A percentile compares a stretch with the other conserved stretches of the same genome.
These are phyloP conservation scores for Curvularia lunata DNA, from an alignment of 2,329 filamentous ascomycete species.

Conservation along the genomic window DNA sequence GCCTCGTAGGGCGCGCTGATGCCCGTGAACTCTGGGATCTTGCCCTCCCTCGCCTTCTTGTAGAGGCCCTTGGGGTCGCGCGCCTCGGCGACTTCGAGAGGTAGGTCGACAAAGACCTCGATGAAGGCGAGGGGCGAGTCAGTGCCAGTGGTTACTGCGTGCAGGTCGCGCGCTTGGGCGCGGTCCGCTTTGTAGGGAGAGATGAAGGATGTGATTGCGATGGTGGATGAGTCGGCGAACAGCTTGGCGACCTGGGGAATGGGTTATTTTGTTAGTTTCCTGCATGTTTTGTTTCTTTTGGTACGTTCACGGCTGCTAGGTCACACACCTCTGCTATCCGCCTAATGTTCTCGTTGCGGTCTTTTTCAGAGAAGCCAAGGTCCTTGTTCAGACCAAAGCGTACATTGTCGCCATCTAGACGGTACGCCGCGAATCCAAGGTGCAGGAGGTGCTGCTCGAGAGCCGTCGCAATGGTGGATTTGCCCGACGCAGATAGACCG, in stretches of 20 bases:
- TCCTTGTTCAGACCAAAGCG: slow-evolving; percentile 98
- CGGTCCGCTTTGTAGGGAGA: slow-evolving; percentile 91
- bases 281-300: neutral
- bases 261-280: neutral
- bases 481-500: slow-evolving; percentile 92
- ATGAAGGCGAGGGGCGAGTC: slow-evolving; percentile 81
- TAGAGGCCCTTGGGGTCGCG: slow-evolving; percentile 97
- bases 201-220: slow-evolving; percentile 96
- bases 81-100: slow-evolving; percentile 89
- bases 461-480: slow-evolving; percentile 95
- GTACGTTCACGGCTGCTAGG: neutral
- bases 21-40: slow-evolving; percentile 97
- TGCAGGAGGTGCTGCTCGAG: slow-evolving; percentile 97
- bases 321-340: slow-evolving; percentile 77
- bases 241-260: slow-evolving; percentile 80
- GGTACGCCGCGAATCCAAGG: slow-evolving; percentile 81
- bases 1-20: slow-evolving; percentile 95
- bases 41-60: slow-evolving; percentile 91
- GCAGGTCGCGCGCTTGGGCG: slow-evolving; percentile 78
- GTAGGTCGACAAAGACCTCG: slow-evolving; percentile 92
- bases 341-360: slow-evolving; percentile 97
- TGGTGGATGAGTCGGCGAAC: slow-evolving; percentile 86
- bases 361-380: slow-evolving; percentile 89
- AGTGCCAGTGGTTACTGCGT: slow-evolving; percentile 62
- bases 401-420: slow-evolving; percentile 97